Evolutionary conservation across 2,329 filamentous ascomycete genomes (phyloP).

Genomic region (Xylariaceae sp.): DNA sequence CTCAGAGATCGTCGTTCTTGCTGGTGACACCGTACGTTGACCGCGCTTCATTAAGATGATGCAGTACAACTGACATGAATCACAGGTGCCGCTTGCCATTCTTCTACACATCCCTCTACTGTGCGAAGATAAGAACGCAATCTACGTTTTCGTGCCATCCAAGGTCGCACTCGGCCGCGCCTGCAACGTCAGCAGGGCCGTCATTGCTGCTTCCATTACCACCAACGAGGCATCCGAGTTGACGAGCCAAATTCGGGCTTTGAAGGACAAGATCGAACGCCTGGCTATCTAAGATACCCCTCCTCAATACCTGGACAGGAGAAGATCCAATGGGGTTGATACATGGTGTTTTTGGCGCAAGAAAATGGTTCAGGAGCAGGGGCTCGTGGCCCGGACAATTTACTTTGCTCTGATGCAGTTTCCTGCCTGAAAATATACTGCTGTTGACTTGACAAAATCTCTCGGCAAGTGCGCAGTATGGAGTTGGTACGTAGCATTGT

Average conservation of each 20-base stretch:
- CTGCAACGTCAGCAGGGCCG: conserved; percentile 81
- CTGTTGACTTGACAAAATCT: too few relatives aligned
- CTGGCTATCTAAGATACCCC: conserved; percentile 71
- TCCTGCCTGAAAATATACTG: too few relatives aligned
- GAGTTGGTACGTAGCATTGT: too few relatives aligned
- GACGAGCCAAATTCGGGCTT: conserved; percentile 76
- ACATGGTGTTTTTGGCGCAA: too few relatives aligned
- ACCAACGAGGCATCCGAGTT: conserved; percentile 89
- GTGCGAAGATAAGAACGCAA: conserved; percentile 69
- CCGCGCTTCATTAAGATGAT: too few relatives aligned
- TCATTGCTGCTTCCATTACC: conserved; percentile 81
- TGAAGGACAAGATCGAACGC: conserved; percentile 95
- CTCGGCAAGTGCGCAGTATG: too few relatives aligned
- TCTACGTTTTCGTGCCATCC: conserved; percentile 47
- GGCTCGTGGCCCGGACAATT: too few relatives aligned
- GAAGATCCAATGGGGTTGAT: too few relatives aligned
- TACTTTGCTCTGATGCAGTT: too few relatives aligned
- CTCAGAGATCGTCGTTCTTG: conserved; percentile 82
- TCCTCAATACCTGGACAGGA: too few relatives aligned
- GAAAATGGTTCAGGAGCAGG: too few relatives aligned
- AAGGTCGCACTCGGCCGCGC: conserved; percentile 82
- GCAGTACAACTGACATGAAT: too few relatives aligned
- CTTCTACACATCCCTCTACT: conserved; percentile 85
- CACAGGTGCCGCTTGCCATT: conserved; percentile 66
- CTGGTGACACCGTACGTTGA: conserved; percentile 67